Conservation (phyloP, 164 flowering plant genomes). For the Macadamia integrifolia region DNA sequence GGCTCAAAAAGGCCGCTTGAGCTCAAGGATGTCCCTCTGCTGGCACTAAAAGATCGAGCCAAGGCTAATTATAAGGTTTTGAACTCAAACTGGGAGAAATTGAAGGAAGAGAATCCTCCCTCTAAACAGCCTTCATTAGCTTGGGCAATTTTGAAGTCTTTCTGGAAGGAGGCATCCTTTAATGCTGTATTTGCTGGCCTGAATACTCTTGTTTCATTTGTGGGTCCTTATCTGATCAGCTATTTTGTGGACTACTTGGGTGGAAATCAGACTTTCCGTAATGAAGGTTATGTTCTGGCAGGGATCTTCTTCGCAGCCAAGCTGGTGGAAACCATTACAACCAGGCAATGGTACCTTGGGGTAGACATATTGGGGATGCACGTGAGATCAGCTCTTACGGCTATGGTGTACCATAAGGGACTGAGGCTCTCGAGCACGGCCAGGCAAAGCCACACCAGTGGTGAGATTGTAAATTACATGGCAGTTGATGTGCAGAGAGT, state of each 20-base stretch:
- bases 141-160: slow-evolving; percentile 58
- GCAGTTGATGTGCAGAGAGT: slow-evolving; percentile 78
- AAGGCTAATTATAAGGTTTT: slow-evolving; percentile 54
- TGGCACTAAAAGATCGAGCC: slow-evolving; percentile 59
- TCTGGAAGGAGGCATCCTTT: slow-evolving; percentile 71
- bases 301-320: slow-evolving; percentile 61
- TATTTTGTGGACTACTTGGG: slow-evolving; percentile 68
- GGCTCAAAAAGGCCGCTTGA: slow-evolving; percentile 77
- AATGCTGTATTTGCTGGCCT: slow-evolving; percentile 68
- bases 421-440: slow-evolving; percentile 59
- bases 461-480: slow-evolving; percentile 81
- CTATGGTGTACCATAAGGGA: slow-evolving; percentile 71
- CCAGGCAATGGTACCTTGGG: slow-evolving; percentile 76
- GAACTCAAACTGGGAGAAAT: slow-evolving; percentile 64
- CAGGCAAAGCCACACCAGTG: slow-evolving; percentile 65
- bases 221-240: slow-evolving; percentile 70
- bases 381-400: slow-evolving; percentile 71
- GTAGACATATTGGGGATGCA: slow-evolving; percentile 78
- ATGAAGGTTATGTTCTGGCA: slow-evolving; percentile 72
- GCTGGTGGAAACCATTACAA: slow-evolving; percentile 60
- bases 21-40: slow-evolving; percentile 67
- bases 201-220: slow-evolving; percentile 70
- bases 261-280: slow-evolving; percentile 45
- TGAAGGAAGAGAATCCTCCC: slow-evolving; percentile 41
- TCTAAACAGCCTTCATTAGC: slow-evolving; percentile 55